Percentiles rank a stretch among this genome's conserved stretches.
Conservation (phyloP, 768 basidiomycete species). For the Agrocybe pediades region DNA sequence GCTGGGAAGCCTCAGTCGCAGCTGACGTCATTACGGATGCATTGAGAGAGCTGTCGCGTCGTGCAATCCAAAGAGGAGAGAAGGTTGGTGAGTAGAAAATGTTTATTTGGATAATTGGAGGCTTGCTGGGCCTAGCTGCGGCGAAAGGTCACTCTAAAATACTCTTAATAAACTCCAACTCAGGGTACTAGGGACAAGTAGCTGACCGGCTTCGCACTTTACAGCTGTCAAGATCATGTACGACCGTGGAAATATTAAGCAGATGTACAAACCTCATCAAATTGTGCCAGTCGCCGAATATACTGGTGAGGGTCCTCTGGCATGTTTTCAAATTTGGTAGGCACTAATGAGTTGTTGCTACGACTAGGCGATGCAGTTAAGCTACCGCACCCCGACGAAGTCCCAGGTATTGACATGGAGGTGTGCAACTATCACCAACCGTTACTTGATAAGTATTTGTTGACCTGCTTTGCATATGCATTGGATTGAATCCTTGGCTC, state of each 20-base stretch:
- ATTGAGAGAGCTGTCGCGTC: background rate
- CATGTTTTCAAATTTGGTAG: background rate
- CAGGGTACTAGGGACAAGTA: too few relatives aligned
- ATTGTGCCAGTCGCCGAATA: slow-evolving; percentile 13
- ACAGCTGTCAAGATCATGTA: slow-evolving; percentile 14
- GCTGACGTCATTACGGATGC: background rate
- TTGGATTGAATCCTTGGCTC: background rate
- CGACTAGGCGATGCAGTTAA: slow-evolving; percentile 8
- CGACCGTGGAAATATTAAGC: slow-evolving; percentile 12
- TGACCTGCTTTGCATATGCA: background rate
- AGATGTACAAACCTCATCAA: slow-evolving; percentile 9
- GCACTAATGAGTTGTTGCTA: background rate
- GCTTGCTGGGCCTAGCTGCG: too few relatives aligned
- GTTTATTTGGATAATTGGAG: too few relatives aligned
- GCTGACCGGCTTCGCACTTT: too few relatives aligned
- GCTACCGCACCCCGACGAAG: slow-evolving; percentile 6
- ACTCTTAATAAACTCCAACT: too few relatives aligned
- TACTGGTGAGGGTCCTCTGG: background rate
- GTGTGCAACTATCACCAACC: slow-evolving; percentile 16
- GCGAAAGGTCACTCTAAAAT: too few relatives aligned
- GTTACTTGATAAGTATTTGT: background rate
- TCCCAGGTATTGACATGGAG: slow-evolving; percentile 11
- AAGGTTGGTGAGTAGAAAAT: background rate
- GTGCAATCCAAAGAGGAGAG: background rate
- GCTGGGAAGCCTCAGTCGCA: background rate